Evolutionary conservation across 768 basidiomycete species (phyloP), one percentile per base, ranked within the genome.

Genomic region (Botryobasidium botryosum): DNA sequence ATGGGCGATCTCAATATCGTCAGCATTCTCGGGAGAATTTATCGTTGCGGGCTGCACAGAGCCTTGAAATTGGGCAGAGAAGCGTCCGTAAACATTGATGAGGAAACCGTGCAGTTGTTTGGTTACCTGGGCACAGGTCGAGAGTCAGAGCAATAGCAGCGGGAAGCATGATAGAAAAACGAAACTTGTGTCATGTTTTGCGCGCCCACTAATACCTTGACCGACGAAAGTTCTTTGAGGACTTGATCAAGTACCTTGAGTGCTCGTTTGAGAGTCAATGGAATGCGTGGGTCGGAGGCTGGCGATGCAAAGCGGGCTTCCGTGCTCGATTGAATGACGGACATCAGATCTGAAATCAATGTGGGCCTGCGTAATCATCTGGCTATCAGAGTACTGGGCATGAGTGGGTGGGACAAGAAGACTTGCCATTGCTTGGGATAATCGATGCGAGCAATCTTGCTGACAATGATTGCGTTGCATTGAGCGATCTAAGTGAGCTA

Each of bases 391-490:
- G 5, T 15, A 35, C 40, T 8, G 13, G 18, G 18, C 6, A 35
- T 42, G 26, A 32, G 10, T 25, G n/a, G 10, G 3, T 2, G 13
- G 8, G 33, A 28, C 18, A 42, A 21, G 40, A 29, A 57, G 65
- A 48, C 56, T 39, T 17, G 80, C 87, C 87, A 91, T 31, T 67
- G 67, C 26, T 55, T 60, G 6, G 84, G 82, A 57, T 72, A 87
- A 54, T 92, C 88, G 18, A 69, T 57, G 26, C 88, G 72, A 5
- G 84, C 79, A 42, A 90, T 72, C 56, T 78, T 90, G 10, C 75
- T 67, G 6, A 85, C 68, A 21, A 83, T 74, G 25, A 80, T 55
- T 50, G 81, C 70, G 49, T 88, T 84, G 55, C 75, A 83, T 45
- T 79, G 69, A 15, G 81, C 74, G 47, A 91, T 79, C 87, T 87